Evolutionary conservation across 176 grass and related monocot species (phyloP).

Genomic region (Bolboschoenus planiculmis): DNA sequence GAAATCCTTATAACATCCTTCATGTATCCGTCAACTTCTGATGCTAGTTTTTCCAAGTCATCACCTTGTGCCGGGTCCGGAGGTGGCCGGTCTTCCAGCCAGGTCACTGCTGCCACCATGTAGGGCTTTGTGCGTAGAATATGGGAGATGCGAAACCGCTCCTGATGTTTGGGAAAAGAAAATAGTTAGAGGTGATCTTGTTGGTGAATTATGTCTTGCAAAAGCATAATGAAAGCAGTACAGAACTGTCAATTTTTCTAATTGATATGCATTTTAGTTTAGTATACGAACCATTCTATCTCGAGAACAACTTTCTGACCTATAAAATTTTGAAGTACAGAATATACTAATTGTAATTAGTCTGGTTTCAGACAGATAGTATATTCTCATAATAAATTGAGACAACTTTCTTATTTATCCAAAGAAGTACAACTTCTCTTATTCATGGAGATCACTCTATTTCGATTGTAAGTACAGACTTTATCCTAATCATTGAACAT

Average conservation of each 20-base stretch:
- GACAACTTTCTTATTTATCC: not conserved
- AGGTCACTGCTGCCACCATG: conserved; percentile 81
- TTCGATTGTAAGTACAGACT: not conserved
- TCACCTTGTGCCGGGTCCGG: conserved; percentile 40
- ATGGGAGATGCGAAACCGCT: conserved; percentile 72
- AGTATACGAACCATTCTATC: not conserved
- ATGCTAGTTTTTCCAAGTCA: conserved; percentile 62
- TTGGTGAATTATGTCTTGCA: not conserved
- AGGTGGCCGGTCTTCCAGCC: conserved; percentile 96
- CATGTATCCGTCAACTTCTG: conserved; percentile 81
- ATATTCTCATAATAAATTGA: not conserved
- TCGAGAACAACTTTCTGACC: not conserved
- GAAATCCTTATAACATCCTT: conserved; percentile 94
- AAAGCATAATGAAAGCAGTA: not conserved
- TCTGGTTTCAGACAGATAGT: not conserved
- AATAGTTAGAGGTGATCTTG: not conserved
- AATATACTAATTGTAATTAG: not conserved
- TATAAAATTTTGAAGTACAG: not conserved
- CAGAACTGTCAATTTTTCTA: not conserved
- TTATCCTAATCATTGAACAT: not conserved
- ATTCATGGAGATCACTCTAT: not conserved
- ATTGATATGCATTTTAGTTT: not conserved
- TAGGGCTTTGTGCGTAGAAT: conserved; percentile 77
- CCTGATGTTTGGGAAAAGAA: conserved; percentile 17
- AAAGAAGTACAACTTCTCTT: not conserved